These are phyloP conservation scores for Cladophialophora yegresii DNA, from an alignment of 2,329 filamentous ascomycete genomes.

Conservation along the genomic window DNA sequence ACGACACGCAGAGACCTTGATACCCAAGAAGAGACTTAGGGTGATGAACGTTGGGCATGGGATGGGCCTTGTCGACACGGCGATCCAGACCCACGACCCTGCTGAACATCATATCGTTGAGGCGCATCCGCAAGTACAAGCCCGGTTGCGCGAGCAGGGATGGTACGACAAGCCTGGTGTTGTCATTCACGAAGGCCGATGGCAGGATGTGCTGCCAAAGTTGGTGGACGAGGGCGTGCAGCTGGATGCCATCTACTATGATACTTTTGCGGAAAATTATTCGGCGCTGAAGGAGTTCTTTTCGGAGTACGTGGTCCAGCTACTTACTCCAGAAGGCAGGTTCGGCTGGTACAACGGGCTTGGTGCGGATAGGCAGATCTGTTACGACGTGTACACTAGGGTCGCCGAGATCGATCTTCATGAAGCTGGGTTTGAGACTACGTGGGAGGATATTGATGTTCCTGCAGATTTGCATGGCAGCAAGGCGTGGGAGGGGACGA, in stretches of 20 bases:
- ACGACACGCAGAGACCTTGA: slow-evolving; percentile 8
- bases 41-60: slow-evolving; percentile 18
- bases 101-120: slow-evolving; percentile 14
- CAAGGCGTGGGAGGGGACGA: slow-evolving; percentile 15
- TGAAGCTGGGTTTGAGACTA: slow-evolving; percentile 8
- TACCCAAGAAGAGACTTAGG: slow-evolving; percentile 6
- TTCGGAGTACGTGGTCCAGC: slow-evolving; percentile 13
- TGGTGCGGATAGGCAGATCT: slow-evolving; percentile 15
- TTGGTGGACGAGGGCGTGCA: slow-evolving; percentile 8
- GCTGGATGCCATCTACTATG: slow-evolving; percentile 15
- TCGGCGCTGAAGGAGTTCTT: slow-evolving; percentile 14
- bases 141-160: slow-evolving; percentile 9
- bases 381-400: slow-evolving; percentile 18
- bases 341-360: slow-evolving; percentile 18
- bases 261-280: slow-evolving; percentile 16
- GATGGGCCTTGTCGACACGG: slow-evolving; percentile 17
- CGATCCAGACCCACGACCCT: slow-evolving; percentile 10
- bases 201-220: slow-evolving; percentile 13
- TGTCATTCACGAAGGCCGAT: slow-evolving; percentile 13
- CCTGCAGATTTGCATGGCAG: slow-evolving; percentile 5
- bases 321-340: slow-evolving; percentile 1
- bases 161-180: slow-evolving; percentile 12
- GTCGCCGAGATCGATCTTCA: slow-evolving; percentile 14
- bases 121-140: slow-evolving; percentile 10
- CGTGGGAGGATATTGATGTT: slow-evolving; percentile 13